Base-by-base conservation (phyloP, 139 green algal species). In the Bryopsis sp. region DNA sequence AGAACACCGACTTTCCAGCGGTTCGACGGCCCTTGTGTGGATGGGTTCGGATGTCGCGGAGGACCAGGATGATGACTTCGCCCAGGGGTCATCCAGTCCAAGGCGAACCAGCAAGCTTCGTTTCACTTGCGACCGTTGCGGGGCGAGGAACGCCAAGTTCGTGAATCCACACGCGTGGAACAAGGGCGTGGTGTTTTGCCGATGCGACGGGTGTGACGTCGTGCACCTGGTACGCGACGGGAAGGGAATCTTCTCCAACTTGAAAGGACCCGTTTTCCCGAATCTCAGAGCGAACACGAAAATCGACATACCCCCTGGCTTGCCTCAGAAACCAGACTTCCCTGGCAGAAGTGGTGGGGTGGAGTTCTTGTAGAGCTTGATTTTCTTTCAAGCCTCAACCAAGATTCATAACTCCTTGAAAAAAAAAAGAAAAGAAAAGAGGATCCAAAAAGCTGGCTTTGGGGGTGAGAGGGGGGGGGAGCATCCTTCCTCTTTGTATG, bases 101-200 rank as follows among this genome's bases (percentile, higher is more conserved):
- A 50, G 62, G 32, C 35, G 62, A 3, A 69, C 62, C 3, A 33
- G 62, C 6, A 50, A 54, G 35, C 35, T 69, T 4, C 39, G 43
- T 8, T 69, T 69, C 37, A 69, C 38, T 11, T 69, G 62, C 37
- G 43, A 69, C 26, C 33, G 62, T 37, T 69, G 62, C 26, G 31
- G 43, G 62, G 35, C 38, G 15, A 5, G 19, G 19, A 69, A 35
- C 26, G 62, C 37, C 35, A 69, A 69, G 62, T 50, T 54, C 38
- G 37, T 69, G 8, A 69, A 69, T 54, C 62, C 62, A 6, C 62
- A 58, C 35, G 62, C 62, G 8, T 69, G 62, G 62, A 69, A 69
- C 43, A 28, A 69, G 11, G 62, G 62, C 22, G 62, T 54, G 37
- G 62, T 69, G 37, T 69, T 69, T 54, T 69, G 62, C 43, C 37